These are phyloP conservation scores for Talaromyces sp. DNA, from an alignment of 2,329 filamentous ascomycete species.

Conservation along the genomic window DNA sequence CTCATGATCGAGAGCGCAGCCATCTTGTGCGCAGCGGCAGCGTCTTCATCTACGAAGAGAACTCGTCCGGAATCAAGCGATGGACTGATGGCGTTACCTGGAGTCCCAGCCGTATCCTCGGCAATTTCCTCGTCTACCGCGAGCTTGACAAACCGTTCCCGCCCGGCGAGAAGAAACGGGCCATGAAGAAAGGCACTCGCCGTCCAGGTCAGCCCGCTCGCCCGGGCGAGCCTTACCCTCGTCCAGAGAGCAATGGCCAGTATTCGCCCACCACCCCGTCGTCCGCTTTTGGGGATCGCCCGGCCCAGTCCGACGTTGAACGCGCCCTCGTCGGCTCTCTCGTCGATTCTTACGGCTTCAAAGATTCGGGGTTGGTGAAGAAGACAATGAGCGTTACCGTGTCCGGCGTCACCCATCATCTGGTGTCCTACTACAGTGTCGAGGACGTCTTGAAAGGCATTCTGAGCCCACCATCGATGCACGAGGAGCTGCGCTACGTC, in stretches of 20 bases:
- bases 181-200: slow-evolving; percentile 61
- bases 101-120: slow-evolving; percentile 81
- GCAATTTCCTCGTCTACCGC: slow-evolving; percentile 80
- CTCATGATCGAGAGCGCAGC: slow-evolving; percentile 75
- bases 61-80: slow-evolving; percentile 82
- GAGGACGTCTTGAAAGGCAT: slow-evolving; percentile 65
- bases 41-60: slow-evolving; percentile 88
- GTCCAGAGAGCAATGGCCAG: slow-evolving; percentile 33
- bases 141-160: slow-evolving; percentile 73
- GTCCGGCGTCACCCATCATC: slow-evolving; percentile 69
- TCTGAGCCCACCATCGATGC: slow-evolving; percentile 54
- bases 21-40: slow-evolving; percentile 76
- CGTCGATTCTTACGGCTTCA: slow-evolving; percentile 86
- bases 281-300: slow-evolving; percentile 29
- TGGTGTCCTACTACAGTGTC: slow-evolving; percentile 83
- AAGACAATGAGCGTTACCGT: slow-evolving; percentile 83
- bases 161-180: slow-evolving; percentile 78
- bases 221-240: slow-evolving; percentile 49
- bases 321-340: slow-evolving; percentile 70
- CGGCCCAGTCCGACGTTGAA: slow-evolving; percentile 40
- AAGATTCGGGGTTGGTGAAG: slow-evolving; percentile 75
- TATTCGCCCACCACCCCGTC: slow-evolving; percentile 33
- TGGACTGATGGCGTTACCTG: slow-evolving; percentile 91
- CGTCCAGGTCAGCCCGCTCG: slow-evolving; percentile 38
- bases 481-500: slow-evolving; percentile 46